A percentile compares a stretch with the other conserved stretches of the same genome.
Conservation (phyloP, 2,329 filamentous ascomycete species). For the Pyrenophora graminea region DNA sequence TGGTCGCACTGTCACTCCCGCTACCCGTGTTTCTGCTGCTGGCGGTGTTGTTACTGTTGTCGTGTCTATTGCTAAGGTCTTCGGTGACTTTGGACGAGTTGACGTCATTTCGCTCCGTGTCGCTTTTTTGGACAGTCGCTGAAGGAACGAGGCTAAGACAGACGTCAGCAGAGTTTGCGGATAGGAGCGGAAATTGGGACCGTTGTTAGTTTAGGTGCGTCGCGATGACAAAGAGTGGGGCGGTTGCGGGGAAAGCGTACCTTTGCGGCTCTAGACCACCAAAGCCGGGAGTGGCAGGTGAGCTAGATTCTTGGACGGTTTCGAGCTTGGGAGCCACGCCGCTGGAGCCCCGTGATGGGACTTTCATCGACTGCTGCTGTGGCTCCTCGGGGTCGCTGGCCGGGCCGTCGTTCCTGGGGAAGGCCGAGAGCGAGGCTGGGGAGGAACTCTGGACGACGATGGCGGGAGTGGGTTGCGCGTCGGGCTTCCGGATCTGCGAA, state of each 20-base stretch:
- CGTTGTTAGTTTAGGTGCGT: constrained; percentile 27
- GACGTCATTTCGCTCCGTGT: constrained; percentile 50
- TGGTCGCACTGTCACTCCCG: constrained; percentile 65
- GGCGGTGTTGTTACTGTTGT: constrained; percentile 48
- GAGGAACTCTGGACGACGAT: constrained; percentile 54
- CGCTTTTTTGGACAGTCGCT: constrained; percentile 27
- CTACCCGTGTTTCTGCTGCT: constrained; percentile 56
- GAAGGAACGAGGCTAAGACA: constrained; percentile 26
- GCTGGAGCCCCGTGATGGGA: constrained; percentile 59
- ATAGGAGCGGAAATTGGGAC: constrained; percentile 23
- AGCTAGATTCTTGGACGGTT: constrained; percentile 88
- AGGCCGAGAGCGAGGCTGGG: constrained; percentile 44
- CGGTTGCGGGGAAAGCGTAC: constrained; percentile 36
- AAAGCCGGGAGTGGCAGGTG: constrained; percentile 66
- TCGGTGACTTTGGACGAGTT: constrained; percentile 54
- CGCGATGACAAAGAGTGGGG: constrained; percentile 36
- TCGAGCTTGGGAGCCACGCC: constrained; percentile 69
- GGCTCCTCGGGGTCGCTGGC: constrained; percentile 46
- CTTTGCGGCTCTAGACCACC: constrained; percentile 43
- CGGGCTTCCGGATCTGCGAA: constrained; percentile 39
- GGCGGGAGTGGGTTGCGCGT: constrained; percentile 44
- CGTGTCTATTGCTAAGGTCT: constrained; percentile 50
- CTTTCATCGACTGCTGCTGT: constrained; percentile 44
- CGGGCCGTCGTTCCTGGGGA: constrained; percentile 30
- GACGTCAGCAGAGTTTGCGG: constrained; percentile 26